Evolutionary conservation across 2,329 filamentous ascomycete species (phyloP).

Genomic region (Colletotrichum melonis): DNA sequence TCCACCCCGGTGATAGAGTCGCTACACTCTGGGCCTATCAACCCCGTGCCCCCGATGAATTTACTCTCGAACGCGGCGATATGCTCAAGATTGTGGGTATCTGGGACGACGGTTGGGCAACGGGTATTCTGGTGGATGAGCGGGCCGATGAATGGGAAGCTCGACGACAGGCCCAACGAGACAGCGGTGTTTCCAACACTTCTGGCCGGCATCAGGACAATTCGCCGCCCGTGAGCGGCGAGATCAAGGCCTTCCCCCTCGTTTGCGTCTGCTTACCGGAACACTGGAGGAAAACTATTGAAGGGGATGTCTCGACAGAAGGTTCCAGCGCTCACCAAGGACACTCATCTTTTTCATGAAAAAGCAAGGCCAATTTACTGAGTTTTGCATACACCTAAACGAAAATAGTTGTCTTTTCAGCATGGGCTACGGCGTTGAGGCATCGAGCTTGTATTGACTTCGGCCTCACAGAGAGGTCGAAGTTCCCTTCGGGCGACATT

Average conservation of each 20-base stretch:
- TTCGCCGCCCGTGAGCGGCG: constrained; percentile 76
- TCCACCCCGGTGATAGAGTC: constrained; percentile 90
- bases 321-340: constrained; percentile 57
- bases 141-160: constrained; percentile 90
- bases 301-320: constrained; percentile 82
- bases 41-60: constrained; percentile 92
- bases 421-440: constrained; percentile 54
- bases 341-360: constrained; percentile 43
- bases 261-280: constrained; percentile 96
- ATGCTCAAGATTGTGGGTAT: constrained; percentile 99
- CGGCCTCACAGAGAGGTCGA: constrained; percentile 3
- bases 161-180: constrained; percentile 80
- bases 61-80: constrained; percentile 91
- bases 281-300: constrained; percentile 97
- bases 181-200: constrained; percentile 92
- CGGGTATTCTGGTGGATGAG: constrained; percentile 85
- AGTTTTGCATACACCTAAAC: constrained; percentile 38
- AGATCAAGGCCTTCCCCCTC: constrained; percentile 97
- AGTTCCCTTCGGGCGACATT: neutral
- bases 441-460: constrained; percentile 33
- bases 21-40: constrained; percentile 97
- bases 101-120: constrained; percentile 99
- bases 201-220: constrained; percentile 67
- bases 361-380: constrained; percentile 36
- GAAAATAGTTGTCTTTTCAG: constrained; percentile 39